These are phyloP conservation scores for Sporothrix pseudoabietina DNA, from an alignment of 2,329 filamentous ascomycete species.

Conservation along the genomic window DNA sequence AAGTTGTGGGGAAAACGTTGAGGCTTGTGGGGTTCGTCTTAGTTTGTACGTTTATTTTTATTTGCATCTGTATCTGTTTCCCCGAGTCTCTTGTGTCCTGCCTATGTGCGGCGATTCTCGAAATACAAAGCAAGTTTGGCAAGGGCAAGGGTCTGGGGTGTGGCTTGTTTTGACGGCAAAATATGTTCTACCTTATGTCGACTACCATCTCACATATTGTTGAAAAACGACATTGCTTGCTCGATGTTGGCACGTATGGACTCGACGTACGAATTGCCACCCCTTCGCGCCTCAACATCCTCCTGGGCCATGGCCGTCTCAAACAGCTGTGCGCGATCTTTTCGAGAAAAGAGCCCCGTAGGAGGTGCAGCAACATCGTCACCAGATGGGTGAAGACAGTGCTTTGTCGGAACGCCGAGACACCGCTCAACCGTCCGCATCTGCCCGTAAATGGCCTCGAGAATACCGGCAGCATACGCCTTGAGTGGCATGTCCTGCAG, in stretches of 20 bases:
- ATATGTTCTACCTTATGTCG: neutral
- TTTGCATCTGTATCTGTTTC: too few relatives aligned
- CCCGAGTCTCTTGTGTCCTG: too few relatives aligned
- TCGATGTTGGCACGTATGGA: slow-evolving; percentile 10
- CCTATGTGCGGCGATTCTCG: too few relatives aligned
- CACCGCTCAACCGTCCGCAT: neutral
- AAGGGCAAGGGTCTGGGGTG: too few relatives aligned
- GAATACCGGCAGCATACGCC: slow-evolving; percentile 1
- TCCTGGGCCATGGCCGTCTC: slow-evolving; percentile 1
- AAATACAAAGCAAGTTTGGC: too few relatives aligned
- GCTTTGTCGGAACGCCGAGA: neutral
- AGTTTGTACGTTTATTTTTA: too few relatives aligned
- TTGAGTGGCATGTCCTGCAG: slow-evolving; percentile 19
- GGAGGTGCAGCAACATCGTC: too few relatives aligned
- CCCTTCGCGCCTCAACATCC: neutral
- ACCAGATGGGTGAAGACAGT: neutral
- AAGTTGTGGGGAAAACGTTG: too few relatives aligned
- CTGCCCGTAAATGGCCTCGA: slow-evolving; percentile 14
- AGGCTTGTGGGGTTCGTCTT: too few relatives aligned
- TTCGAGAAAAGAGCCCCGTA: neutral
- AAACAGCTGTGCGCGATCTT: slow-evolving; percentile 8
- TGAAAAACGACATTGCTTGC: neutral
- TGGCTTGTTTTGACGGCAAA: too few relatives aligned
- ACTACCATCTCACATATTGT: neutral
- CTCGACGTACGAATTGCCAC: slow-evolving; percentile 12